These are phyloP conservation scores for Pogostemon cablin DNA, from an alignment of 257 asterid genomes.

Conservation along the genomic window DNA sequence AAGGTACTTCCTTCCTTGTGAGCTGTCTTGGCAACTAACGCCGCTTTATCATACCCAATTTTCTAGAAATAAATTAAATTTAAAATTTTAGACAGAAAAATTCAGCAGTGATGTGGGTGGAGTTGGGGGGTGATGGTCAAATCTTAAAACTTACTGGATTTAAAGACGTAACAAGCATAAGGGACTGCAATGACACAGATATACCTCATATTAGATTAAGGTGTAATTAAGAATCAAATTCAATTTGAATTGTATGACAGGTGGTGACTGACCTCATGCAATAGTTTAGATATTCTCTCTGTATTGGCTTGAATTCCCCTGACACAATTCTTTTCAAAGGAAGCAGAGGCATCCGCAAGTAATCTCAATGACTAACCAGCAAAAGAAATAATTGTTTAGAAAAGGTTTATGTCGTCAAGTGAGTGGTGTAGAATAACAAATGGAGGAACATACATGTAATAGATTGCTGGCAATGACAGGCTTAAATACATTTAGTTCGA, in stretches of 20 bases:
- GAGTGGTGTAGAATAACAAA: constrained; percentile 15
- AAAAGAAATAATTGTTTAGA: constrained; percentile 21
- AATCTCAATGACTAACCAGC: constrained; percentile 74
- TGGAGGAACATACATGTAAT: constrained; percentile 65
- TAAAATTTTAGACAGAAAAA: not conserved
- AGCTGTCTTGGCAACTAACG: constrained; percentile 96
- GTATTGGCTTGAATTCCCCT: constrained; percentile 90
- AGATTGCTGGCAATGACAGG: constrained; percentile 92
- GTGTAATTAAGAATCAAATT: constrained; percentile 17
- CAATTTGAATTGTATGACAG: constrained; percentile 18
- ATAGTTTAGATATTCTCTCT: constrained; percentile 79
- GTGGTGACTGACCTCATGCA: constrained; percentile 72
- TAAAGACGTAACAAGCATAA: constrained; percentile 96
- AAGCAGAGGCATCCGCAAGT: constrained; percentile 93
- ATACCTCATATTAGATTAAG: constrained; percentile 22
- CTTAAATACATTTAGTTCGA: constrained; percentile 91
- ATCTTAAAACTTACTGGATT: constrained; percentile 70
- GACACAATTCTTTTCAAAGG: constrained; percentile 95
- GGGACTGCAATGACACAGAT: constrained; percentile 68
- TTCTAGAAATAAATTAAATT: constrained; percentile 46
- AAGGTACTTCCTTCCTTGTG: constrained; percentile 93
- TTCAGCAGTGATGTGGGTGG: constrained; percentile 1
- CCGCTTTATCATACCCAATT: constrained; percentile 97
- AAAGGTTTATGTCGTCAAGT: constrained; percentile 1
- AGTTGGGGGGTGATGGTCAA: not conserved